phyloP scores from a whole-genome alignment of 371 early-diverging fungal genomes.

The Smittium mucronatum region DNA sequence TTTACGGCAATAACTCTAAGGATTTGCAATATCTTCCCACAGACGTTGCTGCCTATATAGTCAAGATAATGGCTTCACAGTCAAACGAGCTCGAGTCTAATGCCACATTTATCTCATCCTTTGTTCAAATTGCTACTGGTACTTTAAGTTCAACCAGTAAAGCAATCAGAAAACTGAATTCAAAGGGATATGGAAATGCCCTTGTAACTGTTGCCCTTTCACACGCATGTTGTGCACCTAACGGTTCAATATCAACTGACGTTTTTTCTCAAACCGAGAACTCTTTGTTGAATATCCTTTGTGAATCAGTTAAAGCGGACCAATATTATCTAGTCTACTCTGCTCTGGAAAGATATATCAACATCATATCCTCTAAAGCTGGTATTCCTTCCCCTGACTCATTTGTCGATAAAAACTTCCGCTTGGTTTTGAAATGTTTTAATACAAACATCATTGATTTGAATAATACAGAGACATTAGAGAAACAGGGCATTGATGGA shows the following conservation, averaged over 20 bases:
- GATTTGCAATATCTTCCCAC: constrained; percentile 39
- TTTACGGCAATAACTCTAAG: constrained; percentile 36
- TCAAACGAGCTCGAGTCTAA: constrained; percentile 26
- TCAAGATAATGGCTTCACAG: constrained; percentile 33
- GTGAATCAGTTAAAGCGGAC: background rate
- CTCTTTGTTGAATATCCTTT: background rate
- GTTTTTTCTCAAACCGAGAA: background rate
- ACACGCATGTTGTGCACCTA: background rate
- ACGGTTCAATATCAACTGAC: background rate
- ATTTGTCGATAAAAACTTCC: background rate
- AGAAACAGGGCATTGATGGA: background rate
- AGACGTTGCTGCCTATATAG: constrained; percentile 40
- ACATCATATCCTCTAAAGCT: background rate
- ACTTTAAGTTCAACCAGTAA: background rate
- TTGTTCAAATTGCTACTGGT: background rate
- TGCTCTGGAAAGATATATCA: background rate
- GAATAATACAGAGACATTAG: background rate
- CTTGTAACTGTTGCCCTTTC: background rate
- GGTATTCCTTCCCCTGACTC: background rate
- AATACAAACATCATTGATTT: background rate
- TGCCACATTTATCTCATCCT: constrained; percentile 6
- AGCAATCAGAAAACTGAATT: background rate
- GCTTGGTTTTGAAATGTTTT: background rate
- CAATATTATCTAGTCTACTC: background rate
- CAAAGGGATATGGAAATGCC: constrained; percentile 3